phyloP scores from a whole-genome alignment of 345 rosid species.

The Linum lewisii region DNA sequence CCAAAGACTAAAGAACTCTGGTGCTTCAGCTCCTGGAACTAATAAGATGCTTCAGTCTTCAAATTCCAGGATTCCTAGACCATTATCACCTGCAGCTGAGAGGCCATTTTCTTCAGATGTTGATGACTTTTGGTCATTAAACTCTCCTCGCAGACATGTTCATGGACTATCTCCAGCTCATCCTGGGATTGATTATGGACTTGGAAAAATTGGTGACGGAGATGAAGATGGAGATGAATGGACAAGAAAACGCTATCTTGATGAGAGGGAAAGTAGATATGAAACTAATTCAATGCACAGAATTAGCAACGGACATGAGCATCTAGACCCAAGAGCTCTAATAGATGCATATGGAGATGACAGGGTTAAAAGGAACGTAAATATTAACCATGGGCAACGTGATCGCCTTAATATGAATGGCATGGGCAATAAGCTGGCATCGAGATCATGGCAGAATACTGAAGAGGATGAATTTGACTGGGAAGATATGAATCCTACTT shows the following conservation, averaged over 20 bases:
- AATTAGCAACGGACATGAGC: constrained; percentile 47
- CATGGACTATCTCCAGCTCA: constrained; percentile 58
- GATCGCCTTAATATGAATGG: constrained; percentile 47
- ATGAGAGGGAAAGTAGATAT: constrained; percentile 28
- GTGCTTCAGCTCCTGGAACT: constrained; percentile 47
- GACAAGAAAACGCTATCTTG: constrained; percentile 46
- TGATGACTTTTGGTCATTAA: constrained; percentile 41
- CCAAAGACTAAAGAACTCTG: constrained; percentile 41
- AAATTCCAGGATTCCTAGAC: constrained; percentile 33
- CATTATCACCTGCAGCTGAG: constrained; percentile 36
- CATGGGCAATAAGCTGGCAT: constrained; percentile 38
- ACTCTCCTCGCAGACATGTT: constrained; percentile 47
- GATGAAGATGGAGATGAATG: constrained; percentile 49
- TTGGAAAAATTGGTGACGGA: constrained; percentile 34
- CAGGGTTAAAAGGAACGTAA: constrained; percentile 38
- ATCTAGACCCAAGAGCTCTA: constrained; percentile 72
- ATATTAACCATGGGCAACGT: constrained; percentile 34
- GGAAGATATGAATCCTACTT: constrained; percentile 97
- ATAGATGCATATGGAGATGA: constrained; percentile 97
- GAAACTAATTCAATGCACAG: constrained; percentile 29
- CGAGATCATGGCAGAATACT: constrained; percentile 86
- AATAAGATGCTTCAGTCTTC: constrained; percentile 31
- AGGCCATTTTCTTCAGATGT: constrained; percentile 29
- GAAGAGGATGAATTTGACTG: constrained; percentile 99
- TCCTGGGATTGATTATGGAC: constrained; percentile 44